A percentile compares a stretch with the other conserved stretches of the same genome.
Conservation (phyloP, 148 eudicot species). For the Amaranthus hypochondriacus region DNA sequence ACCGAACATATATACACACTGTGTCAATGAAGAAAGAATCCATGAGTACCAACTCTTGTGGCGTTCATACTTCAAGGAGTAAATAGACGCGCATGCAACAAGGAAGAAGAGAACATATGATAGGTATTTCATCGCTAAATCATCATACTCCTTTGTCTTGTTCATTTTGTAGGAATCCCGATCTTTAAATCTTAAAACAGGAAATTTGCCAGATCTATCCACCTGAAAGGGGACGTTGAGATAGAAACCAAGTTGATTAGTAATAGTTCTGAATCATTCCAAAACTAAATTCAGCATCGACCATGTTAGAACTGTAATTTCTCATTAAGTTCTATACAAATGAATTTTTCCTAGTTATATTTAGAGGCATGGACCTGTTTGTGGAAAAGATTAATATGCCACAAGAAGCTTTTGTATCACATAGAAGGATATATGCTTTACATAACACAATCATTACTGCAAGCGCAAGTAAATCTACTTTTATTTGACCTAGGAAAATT, state of each 20-base stretch:
- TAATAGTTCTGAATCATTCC: background rate
- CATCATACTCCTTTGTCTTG: conserved; percentile 98
- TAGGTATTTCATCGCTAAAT: conserved; percentile 95
- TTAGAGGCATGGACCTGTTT: too few species aligned
- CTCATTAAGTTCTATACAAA: background rate
- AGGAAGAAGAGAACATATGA: conserved; percentile 78
- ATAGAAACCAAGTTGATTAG: background rate
- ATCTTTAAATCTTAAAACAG: conserved; percentile 79
- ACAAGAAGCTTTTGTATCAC: too few species aligned
- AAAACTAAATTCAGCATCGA: background rate
- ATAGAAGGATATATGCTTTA: too few species aligned
- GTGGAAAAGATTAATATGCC: too few species aligned
- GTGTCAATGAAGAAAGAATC: conserved; percentile 92
- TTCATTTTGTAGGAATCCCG: conserved; percentile 87
- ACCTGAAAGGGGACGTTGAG: conserved; percentile 40
- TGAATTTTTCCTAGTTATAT: background rate
- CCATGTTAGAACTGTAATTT: background rate
- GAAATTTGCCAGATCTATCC: conserved; percentile 85
- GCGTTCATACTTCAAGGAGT: conserved; percentile 88
- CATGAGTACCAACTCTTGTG: conserved; percentile 99
- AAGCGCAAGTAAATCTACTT: too few species aligned
- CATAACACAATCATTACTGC: too few species aligned
- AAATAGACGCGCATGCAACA: conserved; percentile 72
- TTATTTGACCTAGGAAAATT: too few species aligned
- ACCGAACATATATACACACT: conserved; percentile 99